A percentile compares a stretch with the other conserved stretches of the same genome.
Evolutionary conservation across 2,329 filamentous ascomycete genomes (phyloP).

Genomic region (Trichophyton benhamiae): DNA sequence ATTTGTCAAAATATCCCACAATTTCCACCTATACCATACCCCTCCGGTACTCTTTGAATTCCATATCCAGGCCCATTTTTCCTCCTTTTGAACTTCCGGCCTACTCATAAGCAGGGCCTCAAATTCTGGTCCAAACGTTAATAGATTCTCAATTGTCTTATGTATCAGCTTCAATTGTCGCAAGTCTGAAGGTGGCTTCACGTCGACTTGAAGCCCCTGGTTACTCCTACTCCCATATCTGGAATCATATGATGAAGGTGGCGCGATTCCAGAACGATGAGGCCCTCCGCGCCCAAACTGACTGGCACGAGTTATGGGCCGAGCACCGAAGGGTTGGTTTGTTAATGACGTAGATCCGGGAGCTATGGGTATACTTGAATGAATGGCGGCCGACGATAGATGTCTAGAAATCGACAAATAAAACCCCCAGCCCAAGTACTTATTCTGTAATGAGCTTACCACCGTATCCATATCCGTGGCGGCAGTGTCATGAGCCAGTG

Average conservation of each 20-base stretch:
- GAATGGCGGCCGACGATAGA: constrained; percentile 62
- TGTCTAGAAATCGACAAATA: constrained; percentile 70
- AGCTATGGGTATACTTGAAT: constrained; percentile 39
- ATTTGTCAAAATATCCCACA: constrained; percentile 77
- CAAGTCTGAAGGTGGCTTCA: constrained; percentile 64
- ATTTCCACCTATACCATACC: constrained; percentile 82
- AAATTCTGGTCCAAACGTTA: constrained; percentile 73
- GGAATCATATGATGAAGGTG: constrained; percentile 57
- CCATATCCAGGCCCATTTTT: constrained; percentile 92
- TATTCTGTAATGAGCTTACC: constrained; percentile 67
- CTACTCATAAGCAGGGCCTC: constrained; percentile 86
- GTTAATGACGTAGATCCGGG: constrained; percentile 37
- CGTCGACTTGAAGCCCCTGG: constrained; percentile 52
- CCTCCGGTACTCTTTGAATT: constrained; percentile 66
- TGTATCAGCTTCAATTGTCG: constrained; percentile 74
- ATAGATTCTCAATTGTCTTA: constrained; percentile 66
- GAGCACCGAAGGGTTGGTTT: constrained; percentile 67
- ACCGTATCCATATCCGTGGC: constrained; percentile 71
- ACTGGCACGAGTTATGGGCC: constrained; percentile 42
- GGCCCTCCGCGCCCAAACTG: constrained; percentile 21
- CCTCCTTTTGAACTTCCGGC: constrained; percentile 68
- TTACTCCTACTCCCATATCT: constrained; percentile 36
- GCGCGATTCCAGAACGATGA: constrained; percentile 57
- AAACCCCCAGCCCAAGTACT: constrained; percentile 74
- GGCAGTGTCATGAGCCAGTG: constrained; percentile 65